These are phyloP conservation scores for Tausonia pullulans DNA, from an alignment of 1,284 basidiomycete genomes.

Conservation along the genomic window DNA sequence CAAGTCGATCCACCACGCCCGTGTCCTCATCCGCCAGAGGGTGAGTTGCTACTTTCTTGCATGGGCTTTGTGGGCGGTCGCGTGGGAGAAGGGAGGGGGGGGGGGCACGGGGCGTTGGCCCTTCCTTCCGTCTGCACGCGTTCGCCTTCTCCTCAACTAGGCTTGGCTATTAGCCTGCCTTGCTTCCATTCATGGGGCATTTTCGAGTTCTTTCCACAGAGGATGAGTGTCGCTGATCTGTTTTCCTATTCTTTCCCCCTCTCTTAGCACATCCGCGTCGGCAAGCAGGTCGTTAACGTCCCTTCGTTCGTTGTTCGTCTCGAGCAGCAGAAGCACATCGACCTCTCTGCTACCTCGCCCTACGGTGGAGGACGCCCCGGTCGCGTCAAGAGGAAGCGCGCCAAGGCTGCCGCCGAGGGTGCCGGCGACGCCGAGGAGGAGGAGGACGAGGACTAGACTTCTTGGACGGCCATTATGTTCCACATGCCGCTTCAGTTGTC, in stretches of 20 bases:
- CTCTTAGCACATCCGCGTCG: slow-evolving; percentile 52
- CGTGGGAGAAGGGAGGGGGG: background rate
- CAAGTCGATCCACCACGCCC: slow-evolving; percentile 97
- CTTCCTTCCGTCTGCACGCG: background rate
- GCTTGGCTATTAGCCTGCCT: too few species aligned
- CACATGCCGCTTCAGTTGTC: too few species aligned
- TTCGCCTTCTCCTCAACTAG: background rate
- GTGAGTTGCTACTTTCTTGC: background rate
- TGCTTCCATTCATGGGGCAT: too few species aligned
- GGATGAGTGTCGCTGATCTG: too few species aligned
- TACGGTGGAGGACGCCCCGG: slow-evolving; percentile 95
- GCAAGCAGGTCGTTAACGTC: slow-evolving; percentile 99
- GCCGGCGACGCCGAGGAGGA: slow-evolving; percentile 87
- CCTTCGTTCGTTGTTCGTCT: slow-evolving; percentile 98
- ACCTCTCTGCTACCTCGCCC: slow-evolving; percentile 94
- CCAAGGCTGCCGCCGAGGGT: slow-evolving; percentile 80
- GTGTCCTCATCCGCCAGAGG: slow-evolving; percentile 93
- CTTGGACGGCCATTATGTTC: too few species aligned
- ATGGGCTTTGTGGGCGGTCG: background rate
- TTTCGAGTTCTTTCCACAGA: too few species aligned
- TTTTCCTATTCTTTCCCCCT: background rate
- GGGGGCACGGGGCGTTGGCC: background rate
- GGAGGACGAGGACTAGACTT: slow-evolving; percentile 25
- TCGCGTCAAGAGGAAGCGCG: slow-evolving; percentile 98
- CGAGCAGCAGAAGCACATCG: slow-evolving; percentile 91